phyloP scores from a whole-genome alignment of 2,329 filamentous ascomycete genomes.

The Dothideomycetidae sp. region DNA sequence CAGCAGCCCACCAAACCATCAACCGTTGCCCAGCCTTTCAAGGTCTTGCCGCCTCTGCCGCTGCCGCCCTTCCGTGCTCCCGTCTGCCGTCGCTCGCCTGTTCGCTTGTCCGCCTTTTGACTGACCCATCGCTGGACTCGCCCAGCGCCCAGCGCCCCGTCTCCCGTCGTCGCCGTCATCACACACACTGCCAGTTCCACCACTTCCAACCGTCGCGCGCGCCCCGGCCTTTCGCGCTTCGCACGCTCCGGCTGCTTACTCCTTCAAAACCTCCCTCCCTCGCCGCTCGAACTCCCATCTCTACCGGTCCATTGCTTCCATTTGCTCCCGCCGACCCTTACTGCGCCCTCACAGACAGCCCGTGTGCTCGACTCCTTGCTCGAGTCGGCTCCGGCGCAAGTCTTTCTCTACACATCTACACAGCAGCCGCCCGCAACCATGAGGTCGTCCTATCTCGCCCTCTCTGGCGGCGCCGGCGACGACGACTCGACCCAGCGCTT shows the following conservation, averaged over 20 bases:
- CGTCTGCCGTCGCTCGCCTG: too few relatives aligned
- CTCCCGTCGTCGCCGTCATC: neutral
- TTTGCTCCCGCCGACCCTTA: too few relatives aligned
- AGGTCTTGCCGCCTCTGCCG: too few relatives aligned
- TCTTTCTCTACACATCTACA: neutral
- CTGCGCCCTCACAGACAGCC: too few relatives aligned
- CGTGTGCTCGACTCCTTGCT: neutral
- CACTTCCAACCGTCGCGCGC: too few relatives aligned
- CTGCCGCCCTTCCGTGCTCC: too few relatives aligned
- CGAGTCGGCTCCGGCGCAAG: neutral
- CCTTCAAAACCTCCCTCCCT: neutral
- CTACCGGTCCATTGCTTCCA: neutral
- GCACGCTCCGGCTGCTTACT: neutral
- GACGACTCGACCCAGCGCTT: slow-evolving; percentile 24
- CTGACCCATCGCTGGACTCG: too few relatives aligned
- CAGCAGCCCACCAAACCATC: neutral
- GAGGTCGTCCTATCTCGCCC: slow-evolving; percentile 11
- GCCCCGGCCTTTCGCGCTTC: neutral
- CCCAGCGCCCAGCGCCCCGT: too few relatives aligned
- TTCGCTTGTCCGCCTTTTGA: too few relatives aligned
- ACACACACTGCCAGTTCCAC: too few relatives aligned
- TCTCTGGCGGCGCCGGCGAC: slow-evolving; percentile 12
- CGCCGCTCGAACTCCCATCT: neutral
- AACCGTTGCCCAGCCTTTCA: too few relatives aligned
- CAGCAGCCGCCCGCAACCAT: slow-evolving; percentile 1